phyloP scores from a whole-genome alignment of 345 rosid species.

The Orychophragmus violaceus region DNA sequence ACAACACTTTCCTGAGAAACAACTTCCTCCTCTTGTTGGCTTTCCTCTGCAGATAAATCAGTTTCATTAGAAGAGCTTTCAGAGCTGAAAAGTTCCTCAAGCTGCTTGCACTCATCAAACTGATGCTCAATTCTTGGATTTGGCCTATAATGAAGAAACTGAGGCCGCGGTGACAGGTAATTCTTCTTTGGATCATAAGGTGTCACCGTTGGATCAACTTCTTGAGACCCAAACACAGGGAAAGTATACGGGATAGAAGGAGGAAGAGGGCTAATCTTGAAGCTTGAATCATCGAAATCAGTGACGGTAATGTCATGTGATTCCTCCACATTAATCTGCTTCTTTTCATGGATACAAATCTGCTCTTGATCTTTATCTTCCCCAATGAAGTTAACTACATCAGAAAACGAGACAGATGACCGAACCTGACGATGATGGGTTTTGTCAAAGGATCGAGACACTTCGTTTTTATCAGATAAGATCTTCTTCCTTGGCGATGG shows the following conservation, averaged over 20 bases:
- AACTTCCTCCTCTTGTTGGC: slow-evolving; percentile 27
- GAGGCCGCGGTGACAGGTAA: slow-evolving; percentile 62
- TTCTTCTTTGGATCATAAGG: slow-evolving; percentile 56
- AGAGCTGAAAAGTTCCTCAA: slow-evolving; percentile 44
- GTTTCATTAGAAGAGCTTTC: slow-evolving; percentile 41
- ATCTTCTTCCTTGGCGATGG: slow-evolving; percentile 73
- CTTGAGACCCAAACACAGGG: slow-evolving; percentile 16
- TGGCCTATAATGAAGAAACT: slow-evolving; percentile 53
- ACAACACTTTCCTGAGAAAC: slow-evolving; percentile 18
- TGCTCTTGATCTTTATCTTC: slow-evolving; percentile 33
- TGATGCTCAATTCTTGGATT: slow-evolving; percentile 60
- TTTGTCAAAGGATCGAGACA: slow-evolving; percentile 32
- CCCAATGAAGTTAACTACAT: slow-evolving; percentile 28
- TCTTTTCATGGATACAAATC: neutral
- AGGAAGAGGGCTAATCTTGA: neutral
- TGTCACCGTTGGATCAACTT: slow-evolving; percentile 51
- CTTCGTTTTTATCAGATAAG: slow-evolving; percentile 59
- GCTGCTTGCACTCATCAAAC: slow-evolving; percentile 41
- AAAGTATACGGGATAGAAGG: neutral
- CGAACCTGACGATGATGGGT: slow-evolving; percentile 17
- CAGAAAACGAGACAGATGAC: slow-evolving; percentile 42
- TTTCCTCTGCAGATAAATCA: slow-evolving; percentile 38
- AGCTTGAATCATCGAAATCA: slow-evolving; percentile 16
- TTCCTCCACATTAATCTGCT: neutral
- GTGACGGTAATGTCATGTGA: slow-evolving; percentile 29